These are phyloP conservation scores for Pistacia integerrima DNA, from an alignment of 345 rosid species.

Conservation along the genomic window DNA sequence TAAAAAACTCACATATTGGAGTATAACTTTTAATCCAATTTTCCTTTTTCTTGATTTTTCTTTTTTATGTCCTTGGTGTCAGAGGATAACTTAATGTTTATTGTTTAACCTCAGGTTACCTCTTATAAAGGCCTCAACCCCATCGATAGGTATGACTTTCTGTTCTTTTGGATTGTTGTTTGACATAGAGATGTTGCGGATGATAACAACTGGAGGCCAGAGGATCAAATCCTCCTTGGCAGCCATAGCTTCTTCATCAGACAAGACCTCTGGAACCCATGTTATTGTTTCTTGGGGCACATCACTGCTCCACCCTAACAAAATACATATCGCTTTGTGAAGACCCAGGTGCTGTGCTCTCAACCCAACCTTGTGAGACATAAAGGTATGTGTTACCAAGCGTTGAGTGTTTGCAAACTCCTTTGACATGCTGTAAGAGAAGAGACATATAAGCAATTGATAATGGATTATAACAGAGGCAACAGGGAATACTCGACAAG, in stretches of 20 bases:
- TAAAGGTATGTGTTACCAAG: conserved; percentile 54
- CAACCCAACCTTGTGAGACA: conserved; percentile 55
- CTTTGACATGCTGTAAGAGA: conserved; percentile 47
- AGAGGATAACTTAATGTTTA: not conserved
- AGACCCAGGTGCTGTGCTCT: conserved; percentile 58
- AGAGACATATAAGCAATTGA: conserved; percentile 5
- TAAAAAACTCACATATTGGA: not conserved
- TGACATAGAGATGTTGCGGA: conserved; percentile 56
- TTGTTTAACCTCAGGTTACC: conserved; percentile 26
- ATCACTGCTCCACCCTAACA: conserved; percentile 54
- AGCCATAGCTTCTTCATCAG: conserved; percentile 43
- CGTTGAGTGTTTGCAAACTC: conserved; percentile 50
- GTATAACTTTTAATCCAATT: not conserved
- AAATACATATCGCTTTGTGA: conserved; percentile 55
- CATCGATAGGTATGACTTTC: conserved; percentile 51
- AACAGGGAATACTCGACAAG: not conserved
- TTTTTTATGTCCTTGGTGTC: not conserved
- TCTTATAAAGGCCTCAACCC: conserved; percentile 50
- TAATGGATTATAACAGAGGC: not conserved
- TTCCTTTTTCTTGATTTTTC: not conserved
- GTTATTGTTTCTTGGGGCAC: conserved; percentile 42
- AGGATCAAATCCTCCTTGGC: conserved; percentile 55
- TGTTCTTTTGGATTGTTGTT: conserved; percentile 48
- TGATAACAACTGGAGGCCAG: conserved; percentile 52
- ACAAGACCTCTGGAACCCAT: conserved; percentile 45